Base-by-base conservation (phyloP, 2,329 filamentous ascomycete genomes). In the Cercospora brassicicola region DNA sequence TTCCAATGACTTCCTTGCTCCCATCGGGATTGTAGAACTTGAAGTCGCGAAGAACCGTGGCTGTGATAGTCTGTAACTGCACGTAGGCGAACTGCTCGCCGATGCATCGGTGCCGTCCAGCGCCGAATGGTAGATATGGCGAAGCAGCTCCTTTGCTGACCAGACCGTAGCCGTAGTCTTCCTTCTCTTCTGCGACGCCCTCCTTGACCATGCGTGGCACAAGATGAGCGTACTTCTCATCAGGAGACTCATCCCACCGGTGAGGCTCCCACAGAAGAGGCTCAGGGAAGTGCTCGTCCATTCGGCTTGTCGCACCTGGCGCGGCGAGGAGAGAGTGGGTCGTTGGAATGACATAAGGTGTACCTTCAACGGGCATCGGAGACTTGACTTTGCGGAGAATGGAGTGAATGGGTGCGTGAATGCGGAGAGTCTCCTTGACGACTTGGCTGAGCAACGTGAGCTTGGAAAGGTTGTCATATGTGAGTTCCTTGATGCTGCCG, bases 51-150 rank as follows among this genome's bases (percentile, higher is more conserved):
- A 96, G 91, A 72, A 94, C 82, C 67, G 89, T 89, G 61, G 90
- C 92, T 11, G 90, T 84, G 73, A 98, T 96, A 55, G 92, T 93
- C 78, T 94, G 90, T 70, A 98, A 84, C 82, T 98, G 94, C 67
- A 96, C 86, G 78, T 96, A 96, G 73, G 94, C 94, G 79, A 97
- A 98, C 77, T 97, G 93, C 85, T 98, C 94, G 72, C 94, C 94
- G 77, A 98, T 97, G 82, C 94, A 98, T 73, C 94, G 87, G 82
- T 98, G 94, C 73, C 94, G 86, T 51, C 94, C 94, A 31, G 94
- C 94, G 67, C 94, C 94, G 78, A 98, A 98, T 1, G 94, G 94
- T 59, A 98, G 87, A 79, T 97, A 98, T 0, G 94, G 94, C 62
- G 91, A 96, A 68, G 88, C 88, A 13, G 92, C 90, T 65, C 94